Evolutionary conservation across 345 rosid genomes (phyloP), one percentile per base, ranked within the genome.

Genomic region (Streptanthus diversifolius): DNA sequence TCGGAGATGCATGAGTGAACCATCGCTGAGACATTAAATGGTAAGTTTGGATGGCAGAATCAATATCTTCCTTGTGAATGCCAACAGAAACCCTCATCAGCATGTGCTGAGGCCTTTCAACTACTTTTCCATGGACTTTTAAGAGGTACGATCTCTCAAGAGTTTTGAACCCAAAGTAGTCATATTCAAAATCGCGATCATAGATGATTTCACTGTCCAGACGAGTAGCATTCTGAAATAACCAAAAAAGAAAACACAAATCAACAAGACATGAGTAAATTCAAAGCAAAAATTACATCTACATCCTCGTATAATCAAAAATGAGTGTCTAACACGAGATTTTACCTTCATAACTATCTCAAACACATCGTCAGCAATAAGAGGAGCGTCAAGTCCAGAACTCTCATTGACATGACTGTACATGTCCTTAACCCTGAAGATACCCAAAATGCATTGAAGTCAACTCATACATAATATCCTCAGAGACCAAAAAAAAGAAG

Each of bases 1-100:
- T 90, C 10, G 98, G 97, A 67, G 97, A 89, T 13, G 97, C 98
- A 85, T 93, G 97, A 74, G 96, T 93, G 78, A 93, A 93, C 98
- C 96, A 90, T 22, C 98, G 62, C 39, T 93, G 98, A 53, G 98
- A 93, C 97, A 90, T 90, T 77, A 90, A 80, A 74, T 93, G 98
- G 74, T 90, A 93, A 14, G 97, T 93, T 76, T 72, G 72, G 72
- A 90, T 76, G 2, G 63, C 88, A 27, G 93, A 88, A 71, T 90
- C 98, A 69, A 90, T 81, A 55, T 90, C 93, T 49, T 86, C 90
- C 67, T 84, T 90, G 80, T 89, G 96, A 33, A 93, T 87, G 44
- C 96, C 98, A 79, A 89, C 97, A 73, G 97, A 68, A 68, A 93
- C 97, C 82, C 97, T 89, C 98, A 93, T 93, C 59, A 93, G 73